Evolutionary conservation across 1,139 yeast species (phyloP), one percentile per base, ranked within the genome.

Genomic region (Candida tetrigidarum): DNA sequence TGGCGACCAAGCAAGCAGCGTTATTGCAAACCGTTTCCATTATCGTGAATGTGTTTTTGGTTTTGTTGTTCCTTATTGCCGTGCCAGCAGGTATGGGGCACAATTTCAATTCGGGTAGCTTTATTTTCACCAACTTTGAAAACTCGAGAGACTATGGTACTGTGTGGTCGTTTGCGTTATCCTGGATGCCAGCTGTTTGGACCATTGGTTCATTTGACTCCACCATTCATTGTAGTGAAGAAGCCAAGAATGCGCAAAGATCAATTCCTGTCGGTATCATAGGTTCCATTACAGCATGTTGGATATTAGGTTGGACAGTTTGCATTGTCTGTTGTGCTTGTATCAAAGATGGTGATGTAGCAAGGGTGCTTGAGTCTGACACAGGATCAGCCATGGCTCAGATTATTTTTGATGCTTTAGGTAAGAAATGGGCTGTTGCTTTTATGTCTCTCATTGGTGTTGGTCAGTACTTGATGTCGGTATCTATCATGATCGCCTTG

Each of bases 211-310:
- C 87, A 0, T 84, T 83, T 57, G 92, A 85, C 59, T 79, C 86
- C 5, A 83, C 86, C 53, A 82, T 84, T 40, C 92, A 85, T 62
- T 80, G 84, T 78, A 74, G 84, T 22, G 93, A 86, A 61, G 92
- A 86, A 59, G 86, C 87, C 20, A 69, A 71, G 36, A 79, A 83
- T 56, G 89, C 92, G 10, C 72, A 83, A 19, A 71, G 67, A 43
- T 81, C 88, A n/a, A 84, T 84, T 14, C 90, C 92, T 9, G 63
- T 78, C 36, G 92, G 90, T 25, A 84, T 69, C 18, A 53, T 66
- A 18, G 73, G 74, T 3, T 60, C 69, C 18, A 83, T 84, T 49
- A 55, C 74, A 14, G 75, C 71, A 39, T 83, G 91, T 61, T 80
- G 84, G 71, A 48, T 81, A 26, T 57, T 85, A 8, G 92, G 92